Conservation (phyloP, 257 asterid genomes). For the Fraxinus cuspidata region DNA sequence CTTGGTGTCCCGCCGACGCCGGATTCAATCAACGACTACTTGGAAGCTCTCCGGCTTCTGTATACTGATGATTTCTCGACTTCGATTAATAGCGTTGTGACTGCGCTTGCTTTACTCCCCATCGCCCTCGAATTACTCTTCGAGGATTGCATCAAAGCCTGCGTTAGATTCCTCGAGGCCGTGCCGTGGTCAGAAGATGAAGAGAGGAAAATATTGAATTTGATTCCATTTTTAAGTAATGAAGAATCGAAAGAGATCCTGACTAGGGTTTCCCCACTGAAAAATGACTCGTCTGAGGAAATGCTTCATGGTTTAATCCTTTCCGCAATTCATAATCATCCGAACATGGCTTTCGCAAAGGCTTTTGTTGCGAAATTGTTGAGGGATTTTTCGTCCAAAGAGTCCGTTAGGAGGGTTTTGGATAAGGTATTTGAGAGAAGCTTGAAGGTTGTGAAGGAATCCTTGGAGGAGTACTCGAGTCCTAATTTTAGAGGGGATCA, state of each 20-base stretch:
- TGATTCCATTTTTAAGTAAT: conserved; percentile 58
- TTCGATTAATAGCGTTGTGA: conserved; percentile 40
- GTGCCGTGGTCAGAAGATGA: conserved; percentile 98
- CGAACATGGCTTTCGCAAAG: conserved; percentile 73
- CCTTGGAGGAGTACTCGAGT: conserved; percentile 89
- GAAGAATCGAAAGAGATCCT: conserved; percentile 78
- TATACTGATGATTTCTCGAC: conserved; percentile 54
- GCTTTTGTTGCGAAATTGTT: conserved; percentile 86
- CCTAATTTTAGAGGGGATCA: conserved; percentile 87
- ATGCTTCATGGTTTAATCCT: conserved; percentile 77
- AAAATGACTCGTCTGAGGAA: conserved; percentile 57
- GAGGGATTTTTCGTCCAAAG: conserved; percentile 77
- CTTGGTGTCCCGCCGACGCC: conserved; percentile 43
- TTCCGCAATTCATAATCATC: conserved; percentile 69
- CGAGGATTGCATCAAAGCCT: conserved; percentile 85
- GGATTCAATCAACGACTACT: conserved; percentile 47
- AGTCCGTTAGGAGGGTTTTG: conserved; percentile 67
- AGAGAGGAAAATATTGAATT: conserved; percentile 52
- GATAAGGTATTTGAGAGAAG: conserved; percentile 67
- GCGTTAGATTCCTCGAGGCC: conserved; percentile 77
- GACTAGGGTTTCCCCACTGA: conserved; percentile 59
- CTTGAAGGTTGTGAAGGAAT: conserved; percentile 72
- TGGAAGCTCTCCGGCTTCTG: conserved; percentile 58
- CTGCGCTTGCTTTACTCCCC: conserved; percentile 63
- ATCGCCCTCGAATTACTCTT: conserved; percentile 82